phyloP scores from a whole-genome alignment of 495 filamentous ascomycete species.

The Oidiodendron maius region DNA sequence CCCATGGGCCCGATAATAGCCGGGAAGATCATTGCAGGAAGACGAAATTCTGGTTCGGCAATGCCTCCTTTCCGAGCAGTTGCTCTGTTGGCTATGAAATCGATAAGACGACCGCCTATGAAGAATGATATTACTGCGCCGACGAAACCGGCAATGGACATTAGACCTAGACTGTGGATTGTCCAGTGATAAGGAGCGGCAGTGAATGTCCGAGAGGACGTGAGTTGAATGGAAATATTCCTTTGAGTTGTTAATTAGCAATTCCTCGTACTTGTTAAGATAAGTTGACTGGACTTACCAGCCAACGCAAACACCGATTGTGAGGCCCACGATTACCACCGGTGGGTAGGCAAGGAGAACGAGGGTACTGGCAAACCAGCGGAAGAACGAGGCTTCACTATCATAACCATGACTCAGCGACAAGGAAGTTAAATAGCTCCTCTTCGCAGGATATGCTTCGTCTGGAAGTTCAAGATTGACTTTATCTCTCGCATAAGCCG shows the following conservation, averaged over 20 bases:
- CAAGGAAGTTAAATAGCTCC: background rate
- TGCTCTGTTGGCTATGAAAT: conserved; percentile 6
- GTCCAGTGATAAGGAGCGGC: conserved; percentile 9
- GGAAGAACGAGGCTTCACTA: conserved; percentile 1
- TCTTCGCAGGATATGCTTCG: conserved; percentile 1
- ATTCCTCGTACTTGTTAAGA: background rate
- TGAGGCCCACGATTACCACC: conserved; percentile 6
- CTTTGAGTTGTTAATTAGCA: background rate
- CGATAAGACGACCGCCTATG: conserved; percentile 7
- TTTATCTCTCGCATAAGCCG: conserved; percentile 28
- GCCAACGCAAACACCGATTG: conserved; percentile 8
- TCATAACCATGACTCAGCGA: conserved; percentile 8
- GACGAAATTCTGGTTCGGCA: conserved; percentile 7
- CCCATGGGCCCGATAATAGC: conserved; percentile 9
- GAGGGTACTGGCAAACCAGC: conserved; percentile 4
- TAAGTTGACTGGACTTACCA: conserved; percentile 1
- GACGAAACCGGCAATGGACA: conserved; percentile 6
- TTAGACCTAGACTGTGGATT: conserved; percentile 7
- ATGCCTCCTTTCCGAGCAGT: conserved; percentile 5
- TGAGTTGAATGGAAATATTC: conserved; percentile 9
- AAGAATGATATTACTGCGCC: conserved; percentile 11
- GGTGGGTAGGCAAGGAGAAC: conserved; percentile 5
- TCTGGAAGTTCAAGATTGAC: background rate
- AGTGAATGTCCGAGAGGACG: conserved; percentile 6
- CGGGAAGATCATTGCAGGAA: conserved; percentile 8